These are phyloP conservation scores for Piper betle DNA, from an alignment of 164 flowering plant species.

Conservation along the genomic window DNA sequence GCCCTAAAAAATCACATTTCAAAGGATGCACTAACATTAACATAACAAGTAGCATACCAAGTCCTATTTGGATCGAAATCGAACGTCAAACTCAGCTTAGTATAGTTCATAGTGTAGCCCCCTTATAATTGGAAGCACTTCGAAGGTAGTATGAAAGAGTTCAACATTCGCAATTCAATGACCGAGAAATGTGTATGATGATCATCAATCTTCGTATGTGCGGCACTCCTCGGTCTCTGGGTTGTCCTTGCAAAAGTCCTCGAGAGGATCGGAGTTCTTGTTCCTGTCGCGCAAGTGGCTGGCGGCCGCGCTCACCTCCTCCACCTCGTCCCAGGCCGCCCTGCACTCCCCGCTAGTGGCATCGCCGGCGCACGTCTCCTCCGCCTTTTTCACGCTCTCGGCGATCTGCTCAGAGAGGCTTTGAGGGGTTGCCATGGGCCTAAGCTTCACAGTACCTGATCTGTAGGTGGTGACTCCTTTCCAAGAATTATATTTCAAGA, in stretches of 20 bases:
- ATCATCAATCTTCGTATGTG: conserved; percentile 45
- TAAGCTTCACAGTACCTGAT: conserved; percentile 14
- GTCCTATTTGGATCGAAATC: no score
- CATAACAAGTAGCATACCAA: no score
- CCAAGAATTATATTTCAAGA: conserved; percentile 28
- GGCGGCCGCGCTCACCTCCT: conserved; percentile 79
- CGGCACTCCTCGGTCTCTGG: conserved; percentile 87
- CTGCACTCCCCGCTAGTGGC: conserved; percentile 46
- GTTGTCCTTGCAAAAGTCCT: conserved; percentile 72
- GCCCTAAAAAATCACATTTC: no score
- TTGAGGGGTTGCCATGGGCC: conserved; percentile 18
- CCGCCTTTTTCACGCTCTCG: conserved; percentile 33
- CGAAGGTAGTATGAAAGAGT: no score
- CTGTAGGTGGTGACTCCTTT: conserved; percentile 4
- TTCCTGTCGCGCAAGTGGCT: conserved; percentile 58
- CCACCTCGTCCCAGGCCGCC: conserved; percentile 88
- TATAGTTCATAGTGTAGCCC: no score
- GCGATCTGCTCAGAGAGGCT: conserved; percentile 23
- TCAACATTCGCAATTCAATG: no score
- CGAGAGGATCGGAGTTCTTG: conserved; percentile 56
- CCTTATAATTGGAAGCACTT: no score
- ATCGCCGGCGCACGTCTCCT: conserved; percentile 32
- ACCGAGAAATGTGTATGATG: no score
- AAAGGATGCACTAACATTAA: no score
- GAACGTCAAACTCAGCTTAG: no score